Percentiles rank a stretch among this genome's conserved stretches.
phyloP scores from a whole-genome alignment of 1,284 basidiomycete genomes.

The Agroathelia rolfsii region DNA sequence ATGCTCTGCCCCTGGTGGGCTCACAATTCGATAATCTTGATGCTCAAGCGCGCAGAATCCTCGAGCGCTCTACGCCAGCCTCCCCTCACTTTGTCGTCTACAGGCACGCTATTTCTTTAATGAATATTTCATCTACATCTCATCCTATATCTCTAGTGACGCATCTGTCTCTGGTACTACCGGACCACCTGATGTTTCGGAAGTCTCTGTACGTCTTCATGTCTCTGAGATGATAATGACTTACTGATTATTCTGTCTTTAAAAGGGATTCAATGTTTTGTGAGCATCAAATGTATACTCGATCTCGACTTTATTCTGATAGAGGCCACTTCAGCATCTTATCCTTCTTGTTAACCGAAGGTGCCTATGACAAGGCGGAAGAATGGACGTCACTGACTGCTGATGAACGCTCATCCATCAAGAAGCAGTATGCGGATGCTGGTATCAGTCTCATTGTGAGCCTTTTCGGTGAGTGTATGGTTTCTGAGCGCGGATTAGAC shows the following conservation, averaged over 20 bases:
- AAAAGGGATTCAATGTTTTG: slow-evolving; percentile 36
- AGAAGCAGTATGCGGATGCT: slow-evolving; percentile 40
- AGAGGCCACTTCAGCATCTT: slow-evolving; percentile 26
- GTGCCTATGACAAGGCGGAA: slow-evolving; percentile 40
- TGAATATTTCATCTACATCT: too few relatives aligned
- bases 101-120: too few relatives aligned
- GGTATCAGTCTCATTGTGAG: slow-evolving; percentile 50
- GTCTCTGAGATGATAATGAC: too few relatives aligned
- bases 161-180: slow-evolving; percentile 28
- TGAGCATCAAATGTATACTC: slow-evolving; percentile 9
- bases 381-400: slow-evolving; percentile 33
- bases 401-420: slow-evolving; percentile 30
- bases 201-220: slow-evolving; percentile 25
- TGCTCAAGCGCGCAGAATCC: slow-evolving; percentile 26
- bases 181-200: slow-evolving; percentile 31
- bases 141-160: slow-evolving; percentile 42
- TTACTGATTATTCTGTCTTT: slow-evolving; percentile 6
- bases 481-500: too few relatives aligned
- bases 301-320: not conserved
- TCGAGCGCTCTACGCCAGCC: slow-evolving; percentile 31
- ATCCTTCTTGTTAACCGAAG: slow-evolving; percentile 39
- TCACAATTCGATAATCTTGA: slow-evolving; percentile 18
- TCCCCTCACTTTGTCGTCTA: slow-evolving; percentile 44
- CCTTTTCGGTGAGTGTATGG: slow-evolving; percentile 46
- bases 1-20: too few relatives aligned